These are phyloP conservation scores for Plenodomus lindquistii DNA, from an alignment of 2,329 filamentous ascomycete species.

Conservation along the genomic window DNA sequence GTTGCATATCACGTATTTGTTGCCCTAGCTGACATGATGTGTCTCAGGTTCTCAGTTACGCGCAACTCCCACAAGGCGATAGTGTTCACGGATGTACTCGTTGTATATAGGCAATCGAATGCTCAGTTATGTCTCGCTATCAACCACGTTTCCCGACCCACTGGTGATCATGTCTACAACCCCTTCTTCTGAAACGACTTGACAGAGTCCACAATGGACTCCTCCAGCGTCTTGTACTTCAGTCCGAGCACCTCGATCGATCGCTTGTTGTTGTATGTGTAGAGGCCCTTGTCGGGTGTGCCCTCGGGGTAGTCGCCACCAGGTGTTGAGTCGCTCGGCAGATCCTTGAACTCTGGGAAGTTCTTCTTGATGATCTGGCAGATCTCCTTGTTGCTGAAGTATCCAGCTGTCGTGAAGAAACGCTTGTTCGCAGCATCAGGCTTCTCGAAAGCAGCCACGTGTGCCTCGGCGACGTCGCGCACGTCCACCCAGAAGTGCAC, in stretches of 20 bases:
- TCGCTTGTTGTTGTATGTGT: constrained; percentile 59
- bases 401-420: constrained; percentile 63
- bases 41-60: too few species aligned
- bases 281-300: constrained; percentile 47
- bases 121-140: neutral
- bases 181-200: constrained; percentile 63
- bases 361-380: constrained; percentile 59
- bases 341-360: constrained; percentile 57
- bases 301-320: constrained; percentile 53
- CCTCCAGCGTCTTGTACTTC: constrained; percentile 61
- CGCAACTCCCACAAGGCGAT: too few species aligned
- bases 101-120: constrained; percentile 16
- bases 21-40: constrained; percentile 16
- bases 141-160: neutral
- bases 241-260: constrained; percentile 62
- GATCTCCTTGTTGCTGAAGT: constrained; percentile 65
- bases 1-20: constrained; percentile 1
- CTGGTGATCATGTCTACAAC: constrained; percentile 32
- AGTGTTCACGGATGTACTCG: constrained; percentile 15
- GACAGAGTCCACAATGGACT: constrained; percentile 65
- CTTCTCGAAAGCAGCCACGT: constrained; percentile 63
- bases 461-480: constrained; percentile 63
- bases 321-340: constrained; percentile 51
- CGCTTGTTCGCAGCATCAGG: constrained; percentile 63
- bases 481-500: constrained; percentile 56